Conservation (phyloP, 257 asterid species). For the Fraxinus pennsylvanica region DNA sequence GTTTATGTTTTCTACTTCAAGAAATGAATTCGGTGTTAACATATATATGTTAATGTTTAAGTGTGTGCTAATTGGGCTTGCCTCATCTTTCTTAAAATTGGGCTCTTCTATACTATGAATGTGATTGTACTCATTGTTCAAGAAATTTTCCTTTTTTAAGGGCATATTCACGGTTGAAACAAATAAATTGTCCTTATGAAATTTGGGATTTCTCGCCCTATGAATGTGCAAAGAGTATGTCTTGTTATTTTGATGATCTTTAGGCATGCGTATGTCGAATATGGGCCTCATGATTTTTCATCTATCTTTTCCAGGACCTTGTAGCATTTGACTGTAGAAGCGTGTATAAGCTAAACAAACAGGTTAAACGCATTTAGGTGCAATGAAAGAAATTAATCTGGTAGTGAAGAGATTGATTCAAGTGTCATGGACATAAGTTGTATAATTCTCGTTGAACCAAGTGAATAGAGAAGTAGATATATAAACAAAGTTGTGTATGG, state of each 20-base stretch:
- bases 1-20: background rate
- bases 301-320: background rate
- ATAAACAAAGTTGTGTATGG: too few species aligned
- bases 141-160: background rate
- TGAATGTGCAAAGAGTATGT: background rate
- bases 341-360: background rate
- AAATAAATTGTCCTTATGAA: background rate
- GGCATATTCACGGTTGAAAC: background rate
- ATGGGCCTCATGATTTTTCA: background rate
- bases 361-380: background rate
- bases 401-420: background rate
- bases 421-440: background rate
- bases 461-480: background rate
- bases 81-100: background rate
- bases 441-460: too few species aligned
- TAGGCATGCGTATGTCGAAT: background rate
- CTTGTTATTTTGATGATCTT: constrained; percentile 3
- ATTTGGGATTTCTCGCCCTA: constrained; percentile 7
- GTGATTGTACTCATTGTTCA: background rate
- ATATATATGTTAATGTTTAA: constrained; percentile 1
- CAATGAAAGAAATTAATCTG: background rate
- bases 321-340: background rate
- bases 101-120: constrained; percentile 7
- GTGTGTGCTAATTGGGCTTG: background rate
- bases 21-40: background rate